These are phyloP conservation scores for Metschnikowia koreensis DNA, from an alignment of 805 yeast species.

Conservation along the genomic window DNA sequence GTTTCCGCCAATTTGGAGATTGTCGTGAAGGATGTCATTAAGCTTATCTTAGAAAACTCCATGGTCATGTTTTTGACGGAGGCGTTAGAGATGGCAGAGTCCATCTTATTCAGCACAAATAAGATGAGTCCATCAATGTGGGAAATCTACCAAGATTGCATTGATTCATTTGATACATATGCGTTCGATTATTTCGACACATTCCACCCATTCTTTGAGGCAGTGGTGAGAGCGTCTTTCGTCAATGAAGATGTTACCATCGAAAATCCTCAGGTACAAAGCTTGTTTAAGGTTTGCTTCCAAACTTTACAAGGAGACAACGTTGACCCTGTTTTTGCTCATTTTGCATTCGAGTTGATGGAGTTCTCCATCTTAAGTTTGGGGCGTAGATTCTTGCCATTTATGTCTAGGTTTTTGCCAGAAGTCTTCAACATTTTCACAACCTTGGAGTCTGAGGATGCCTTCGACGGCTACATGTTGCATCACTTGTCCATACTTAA, in stretches of 20 bases:
- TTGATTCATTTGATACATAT: conserved; percentile 56
- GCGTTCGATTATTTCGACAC: conserved; percentile 59
- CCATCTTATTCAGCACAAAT: conserved; percentile 53
- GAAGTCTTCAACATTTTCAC: conserved; percentile 39
- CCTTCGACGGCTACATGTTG: conserved; percentile 46
- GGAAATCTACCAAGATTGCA: conserved; percentile 48
- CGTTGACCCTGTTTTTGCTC: conserved; percentile 42
- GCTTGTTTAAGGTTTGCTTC: conserved; percentile 37
- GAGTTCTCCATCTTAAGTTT: conserved; percentile 35
- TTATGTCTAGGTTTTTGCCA: conserved; percentile 30
- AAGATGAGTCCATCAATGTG: conserved; percentile 51
- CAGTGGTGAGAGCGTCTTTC: conserved; percentile 53
- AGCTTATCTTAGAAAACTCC: conserved; percentile 37
- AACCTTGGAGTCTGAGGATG: conserved; percentile 33
- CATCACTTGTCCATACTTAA: conserved; percentile 42
- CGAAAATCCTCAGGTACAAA: conserved; percentile 40
- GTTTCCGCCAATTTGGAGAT: conserved; percentile 36
- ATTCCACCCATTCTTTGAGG: conserved; percentile 56
- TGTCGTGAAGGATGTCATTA: conserved; percentile 33
- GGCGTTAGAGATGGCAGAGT: conserved; percentile 47
- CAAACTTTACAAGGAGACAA: conserved; percentile 31
- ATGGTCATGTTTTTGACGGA: conserved; percentile 39
- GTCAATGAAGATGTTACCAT: conserved; percentile 29
- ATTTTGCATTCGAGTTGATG: conserved; percentile 37
- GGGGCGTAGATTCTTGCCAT: conserved; percentile 29